Evolutionary conservation across 2,329 filamentous ascomycete species (phyloP), one percentile per base, ranked within the genome.

Genomic region (Fusarium burgessii): DNA sequence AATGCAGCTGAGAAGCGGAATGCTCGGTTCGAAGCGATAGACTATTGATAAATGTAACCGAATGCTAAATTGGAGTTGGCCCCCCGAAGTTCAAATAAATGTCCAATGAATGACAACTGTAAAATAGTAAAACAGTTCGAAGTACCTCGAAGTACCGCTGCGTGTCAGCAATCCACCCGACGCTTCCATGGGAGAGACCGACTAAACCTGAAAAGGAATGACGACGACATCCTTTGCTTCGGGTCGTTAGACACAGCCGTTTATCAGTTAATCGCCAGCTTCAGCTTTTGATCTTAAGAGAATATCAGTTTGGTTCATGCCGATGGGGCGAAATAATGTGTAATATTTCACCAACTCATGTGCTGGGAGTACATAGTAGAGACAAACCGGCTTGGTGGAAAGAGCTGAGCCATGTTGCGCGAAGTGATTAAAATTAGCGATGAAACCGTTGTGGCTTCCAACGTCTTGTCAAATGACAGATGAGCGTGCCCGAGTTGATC

Each of bases 171-270:
- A 70, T 58, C 54, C 63, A 55, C 59, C 38, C 57, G 46, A 52
- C 43, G 62, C 64, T 60, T 36, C 58, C 63, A 61, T 68, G 43
- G 52, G 33, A 40, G 50, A 46, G 45, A 45, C 27, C 25, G 42
- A 42, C 73, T 76, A 77, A 62, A 36, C 71, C 67, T 27, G 55
- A 65, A 75, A 59, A 54, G 70, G 76, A 58, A 72, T 74, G 59
- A 64, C 61, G 56, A 68, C 42, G 27, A 52, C 58, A 60, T 56
- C 35, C 56, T 58, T 52, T 54, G 36, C 49, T 27, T 59, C 42
- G 42, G 55, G 64, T 46, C 58, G 42, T 61, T 59, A 60, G 46
- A 32, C 59, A 29, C 47, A 64, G 61, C 52, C 29, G 32, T 51
- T 38, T 56, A 46, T 75, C 42, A 52, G 62, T 54, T 65, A 66